Percentiles rank a stretch among this genome's conserved stretches.
Evolutionary conservation across 2,329 filamentous ascomycete species (phyloP).

Genomic region (Rhinocladiella mackenziei): DNA sequence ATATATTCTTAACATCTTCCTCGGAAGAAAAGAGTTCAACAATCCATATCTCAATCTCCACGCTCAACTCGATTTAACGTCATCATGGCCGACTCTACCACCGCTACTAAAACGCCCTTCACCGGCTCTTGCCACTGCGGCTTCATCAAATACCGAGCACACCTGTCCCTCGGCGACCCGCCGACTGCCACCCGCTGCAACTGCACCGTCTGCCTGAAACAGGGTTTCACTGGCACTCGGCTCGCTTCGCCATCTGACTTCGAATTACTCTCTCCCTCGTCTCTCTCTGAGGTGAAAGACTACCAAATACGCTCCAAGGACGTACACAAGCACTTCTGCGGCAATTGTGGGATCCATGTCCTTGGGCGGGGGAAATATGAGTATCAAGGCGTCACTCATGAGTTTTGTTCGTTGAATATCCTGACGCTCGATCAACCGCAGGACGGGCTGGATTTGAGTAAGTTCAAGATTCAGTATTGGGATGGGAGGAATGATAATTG

Average conservation of each 20-base stretch:
- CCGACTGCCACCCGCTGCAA: conserved; percentile 24
- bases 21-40: no score
- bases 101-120: conserved; percentile 32
- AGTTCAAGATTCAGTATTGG: conserved; percentile 19
- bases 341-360: conserved; percentile 23
- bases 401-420: conserved; percentile 23
- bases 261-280: conserved; percentile 18
- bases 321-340: conserved; percentile 27
- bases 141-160: conserved; percentile 50
- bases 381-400: conserved; percentile 7
- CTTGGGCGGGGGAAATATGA: conserved; percentile 14
- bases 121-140: conserved; percentile 54
- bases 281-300: conserved; percentile 18
- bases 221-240: conserved; percentile 15
- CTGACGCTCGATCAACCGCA: conserved; percentile 28
- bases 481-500: conserved; percentile 23
- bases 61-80: neutral
- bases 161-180: conserved; percentile 22
- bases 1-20: neutral
- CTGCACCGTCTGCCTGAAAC: conserved; percentile 28
- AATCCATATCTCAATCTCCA: no score
- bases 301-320: conserved; percentile 16
- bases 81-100: neutral
- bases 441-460: conserved; percentile 25
- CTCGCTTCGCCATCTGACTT: conserved; percentile 21